A percentile compares a stretch with the other conserved stretches of the same genome.
These are phyloP conservation scores for Zangia roseola DNA, from an alignment of 768 basidiomycete species.

Conservation along the genomic window DNA sequence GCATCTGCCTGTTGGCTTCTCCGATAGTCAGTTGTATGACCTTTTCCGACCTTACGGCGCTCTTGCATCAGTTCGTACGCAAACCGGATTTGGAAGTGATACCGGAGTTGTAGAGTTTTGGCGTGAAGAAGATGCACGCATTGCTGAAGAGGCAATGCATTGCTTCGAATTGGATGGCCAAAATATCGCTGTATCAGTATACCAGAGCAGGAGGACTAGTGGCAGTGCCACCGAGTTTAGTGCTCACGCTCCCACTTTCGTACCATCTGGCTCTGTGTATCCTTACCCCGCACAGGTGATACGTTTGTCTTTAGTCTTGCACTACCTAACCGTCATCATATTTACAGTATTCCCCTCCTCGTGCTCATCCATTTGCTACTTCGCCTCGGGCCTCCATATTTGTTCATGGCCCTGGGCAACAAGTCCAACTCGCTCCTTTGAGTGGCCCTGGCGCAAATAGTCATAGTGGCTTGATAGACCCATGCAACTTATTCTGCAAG, in stretches of 20 bases:
- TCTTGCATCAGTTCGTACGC: constrained; percentile 72
- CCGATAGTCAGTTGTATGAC: constrained; percentile 77
- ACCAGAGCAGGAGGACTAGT: constrained; percentile 60
- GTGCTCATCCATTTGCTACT: constrained; percentile 47
- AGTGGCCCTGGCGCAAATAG: constrained; percentile 75
- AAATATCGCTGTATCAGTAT: constrained; percentile 81
- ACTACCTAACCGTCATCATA: constrained; percentile 4
- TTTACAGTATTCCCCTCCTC: constrained; percentile 67
- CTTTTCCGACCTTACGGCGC: constrained; percentile 84
- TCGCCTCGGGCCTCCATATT: constrained; percentile 47
- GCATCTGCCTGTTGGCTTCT: constrained; percentile 68
- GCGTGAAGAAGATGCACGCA: constrained; percentile 80
- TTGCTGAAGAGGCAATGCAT: constrained; percentile 80
- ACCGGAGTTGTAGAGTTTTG: constrained; percentile 83
- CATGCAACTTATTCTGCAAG: constrained; percentile 90
- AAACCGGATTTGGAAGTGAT: constrained; percentile 74
- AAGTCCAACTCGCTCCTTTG: constrained; percentile 79
- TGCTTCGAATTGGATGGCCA: constrained; percentile 81
- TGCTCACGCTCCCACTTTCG: constrained; percentile 70
- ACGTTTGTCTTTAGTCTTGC: constrained; percentile 5
- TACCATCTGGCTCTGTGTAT: constrained; percentile 66
- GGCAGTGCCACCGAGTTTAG: constrained; percentile 65
- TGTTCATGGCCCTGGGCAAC: constrained; percentile 86
- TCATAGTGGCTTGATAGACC: constrained; percentile 86
- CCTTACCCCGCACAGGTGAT: constrained; percentile 62